Conservation (phyloP, 2,329 filamentous ascomycete species). For the Lecanicillium sp. region DNA sequence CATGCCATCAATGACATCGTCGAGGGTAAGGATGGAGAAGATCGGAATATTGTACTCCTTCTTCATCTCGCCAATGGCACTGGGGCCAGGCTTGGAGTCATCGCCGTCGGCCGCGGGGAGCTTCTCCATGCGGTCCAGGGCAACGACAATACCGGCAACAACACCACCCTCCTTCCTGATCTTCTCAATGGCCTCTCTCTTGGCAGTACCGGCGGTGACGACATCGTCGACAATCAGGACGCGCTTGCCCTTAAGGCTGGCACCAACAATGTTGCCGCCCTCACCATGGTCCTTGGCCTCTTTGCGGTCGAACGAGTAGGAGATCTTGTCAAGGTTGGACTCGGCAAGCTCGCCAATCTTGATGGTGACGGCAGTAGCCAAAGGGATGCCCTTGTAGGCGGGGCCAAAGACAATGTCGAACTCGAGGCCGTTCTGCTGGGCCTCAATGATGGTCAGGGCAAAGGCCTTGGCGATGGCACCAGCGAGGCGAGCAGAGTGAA, state of each 20-base stretch:
- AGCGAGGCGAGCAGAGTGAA: slow-evolving; percentile 75
- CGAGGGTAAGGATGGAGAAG: slow-evolving; percentile 73
- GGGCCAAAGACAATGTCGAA: slow-evolving; percentile 90
- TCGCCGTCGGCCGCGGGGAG: slow-evolving; percentile 59
- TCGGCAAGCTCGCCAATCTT: slow-evolving; percentile 67
- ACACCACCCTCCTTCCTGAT: slow-evolving; percentile 79
- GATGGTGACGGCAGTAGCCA: slow-evolving; percentile 71
- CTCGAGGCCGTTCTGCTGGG: slow-evolving; percentile 39
- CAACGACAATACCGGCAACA: slow-evolving; percentile 81
- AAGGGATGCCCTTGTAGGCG: slow-evolving; percentile 94
- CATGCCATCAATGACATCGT: slow-evolving; percentile 72
- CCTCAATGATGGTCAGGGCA: slow-evolving; percentile 57
- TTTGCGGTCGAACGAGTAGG: slow-evolving; percentile 92
- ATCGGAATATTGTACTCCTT: slow-evolving; percentile 81
- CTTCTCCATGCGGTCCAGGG: slow-evolving; percentile 82
- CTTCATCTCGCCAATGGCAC: slow-evolving; percentile 79
- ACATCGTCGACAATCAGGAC: slow-evolving; percentile 95
- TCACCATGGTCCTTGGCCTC: slow-evolving; percentile 96
- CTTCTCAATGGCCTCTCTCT: slow-evolving; percentile 85
- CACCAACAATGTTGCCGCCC: slow-evolving; percentile 87
- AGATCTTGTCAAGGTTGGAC: slow-evolving; percentile 59
- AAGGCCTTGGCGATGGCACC: slow-evolving; percentile 75
- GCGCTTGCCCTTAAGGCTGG: slow-evolving; percentile 74
- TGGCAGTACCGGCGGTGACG: slow-evolving; percentile 90
- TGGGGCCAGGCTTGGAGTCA: slow-evolving; percentile 63